phyloP scores from a whole-genome alignment of 129 eudicot genomes.

The Helichrysum umbraculigerum region DNA sequence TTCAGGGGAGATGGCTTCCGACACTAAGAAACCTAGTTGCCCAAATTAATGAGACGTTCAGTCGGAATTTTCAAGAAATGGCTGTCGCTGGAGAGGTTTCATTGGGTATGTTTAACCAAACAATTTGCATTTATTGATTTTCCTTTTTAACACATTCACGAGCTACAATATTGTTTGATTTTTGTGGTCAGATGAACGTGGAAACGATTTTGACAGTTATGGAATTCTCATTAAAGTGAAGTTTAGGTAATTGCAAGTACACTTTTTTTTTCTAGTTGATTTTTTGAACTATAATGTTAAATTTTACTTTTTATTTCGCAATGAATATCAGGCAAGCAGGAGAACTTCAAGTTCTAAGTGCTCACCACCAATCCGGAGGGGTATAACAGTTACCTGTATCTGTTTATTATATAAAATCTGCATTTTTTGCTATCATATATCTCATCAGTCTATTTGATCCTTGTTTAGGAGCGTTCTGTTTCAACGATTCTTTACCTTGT shows the following conservation, averaged over 20 bases:
- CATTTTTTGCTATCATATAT: constrained; percentile 11
- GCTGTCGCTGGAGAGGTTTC: constrained; percentile 98
- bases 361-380: constrained; percentile 99
- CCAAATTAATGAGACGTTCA: constrained; percentile 80
- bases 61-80: constrained; percentile 93
- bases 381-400: constrained; percentile 36
- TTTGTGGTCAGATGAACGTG: constrained; percentile 71
- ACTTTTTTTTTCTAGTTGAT: background rate
- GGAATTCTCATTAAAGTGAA: constrained; percentile 95
- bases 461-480: constrained; percentile 87
- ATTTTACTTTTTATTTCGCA: constrained; percentile 18
- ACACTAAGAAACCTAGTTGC: constrained; percentile 78
- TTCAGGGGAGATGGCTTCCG: constrained; percentile 90
- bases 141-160: constrained; percentile 7
- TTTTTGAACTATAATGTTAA: background rate
- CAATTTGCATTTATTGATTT: background rate
- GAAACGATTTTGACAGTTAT: constrained; percentile 71
- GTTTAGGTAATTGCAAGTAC: constrained; percentile 65
- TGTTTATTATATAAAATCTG: background rate
- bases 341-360: constrained; percentile 89
- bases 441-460: constrained; percentile 19
- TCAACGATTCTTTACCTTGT: constrained; percentile 97
- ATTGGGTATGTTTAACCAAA: constrained; percentile 50
- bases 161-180: constrained; percentile 22
- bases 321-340: constrained; percentile 69